phyloP scores from a whole-genome alignment of 2,329 filamentous ascomycete species.

The Scedosporium aurantiacum region DNA sequence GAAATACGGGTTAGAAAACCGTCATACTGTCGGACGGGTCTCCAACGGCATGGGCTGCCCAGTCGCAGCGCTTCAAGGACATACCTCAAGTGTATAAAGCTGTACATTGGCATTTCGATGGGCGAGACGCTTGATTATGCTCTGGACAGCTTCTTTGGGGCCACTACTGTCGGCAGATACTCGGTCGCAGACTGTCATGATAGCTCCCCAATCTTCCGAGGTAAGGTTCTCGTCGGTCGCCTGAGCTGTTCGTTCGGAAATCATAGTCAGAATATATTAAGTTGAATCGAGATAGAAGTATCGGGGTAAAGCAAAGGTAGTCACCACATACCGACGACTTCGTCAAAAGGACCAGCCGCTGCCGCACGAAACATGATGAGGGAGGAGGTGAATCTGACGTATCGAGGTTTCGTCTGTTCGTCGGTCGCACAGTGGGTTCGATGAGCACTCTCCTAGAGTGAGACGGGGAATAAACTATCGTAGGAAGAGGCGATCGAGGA shows the following conservation, averaged over 20 bases:
- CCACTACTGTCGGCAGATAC: conserved; percentile 43
- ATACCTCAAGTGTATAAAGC: conserved; percentile 80
- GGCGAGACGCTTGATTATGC: conserved; percentile 82
- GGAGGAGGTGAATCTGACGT: neutral
- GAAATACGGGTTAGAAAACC: neutral
- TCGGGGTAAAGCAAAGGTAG: conserved; percentile 5
- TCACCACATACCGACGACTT: conserved; percentile 42
- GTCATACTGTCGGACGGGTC: neutral
- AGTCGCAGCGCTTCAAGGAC: conserved; percentile 10
- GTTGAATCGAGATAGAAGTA: neutral
- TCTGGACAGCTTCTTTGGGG: conserved; percentile 75
- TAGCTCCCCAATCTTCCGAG: conserved; percentile 59
- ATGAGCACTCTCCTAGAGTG: neutral
- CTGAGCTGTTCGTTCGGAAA: conserved; percentile 33
- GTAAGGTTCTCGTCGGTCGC: conserved; percentile 98
- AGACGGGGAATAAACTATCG: neutral
- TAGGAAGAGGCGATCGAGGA: neutral
- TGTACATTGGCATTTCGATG: conserved; percentile 95
- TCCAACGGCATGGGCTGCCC: neutral
- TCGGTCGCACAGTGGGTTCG: neutral
- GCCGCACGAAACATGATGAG: conserved; percentile 47
- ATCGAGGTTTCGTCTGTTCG: neutral
- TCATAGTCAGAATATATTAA: neutral
- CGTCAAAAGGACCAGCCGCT: conserved; percentile 46
- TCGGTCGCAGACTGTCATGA: conserved; percentile 53